These are phyloP conservation scores for Thoreauomyces humboldtii DNA, from an alignment of 192 early-diverging fungal species.

Conservation along the genomic window DNA sequence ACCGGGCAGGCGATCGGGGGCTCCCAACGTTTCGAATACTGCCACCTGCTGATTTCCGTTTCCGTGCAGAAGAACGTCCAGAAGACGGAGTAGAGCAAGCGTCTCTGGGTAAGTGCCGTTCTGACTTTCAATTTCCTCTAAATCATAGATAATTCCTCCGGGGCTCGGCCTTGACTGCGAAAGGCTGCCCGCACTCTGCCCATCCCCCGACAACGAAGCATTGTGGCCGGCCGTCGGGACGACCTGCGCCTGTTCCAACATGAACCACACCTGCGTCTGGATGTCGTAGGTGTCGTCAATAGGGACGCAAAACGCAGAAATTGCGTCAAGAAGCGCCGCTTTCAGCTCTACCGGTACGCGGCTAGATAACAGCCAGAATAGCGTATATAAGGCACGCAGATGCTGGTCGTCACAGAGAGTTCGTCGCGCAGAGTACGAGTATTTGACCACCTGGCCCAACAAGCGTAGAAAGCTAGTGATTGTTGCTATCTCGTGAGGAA, in stretches of 20 bases:
- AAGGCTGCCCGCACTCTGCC: constrained; percentile 8
- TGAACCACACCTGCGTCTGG: constrained; percentile 71
- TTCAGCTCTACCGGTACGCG: constrained; percentile 76
- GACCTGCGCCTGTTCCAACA: constrained; percentile 73
- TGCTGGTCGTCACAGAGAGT: constrained; percentile 68
- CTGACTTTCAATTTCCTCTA: constrained; percentile 76
- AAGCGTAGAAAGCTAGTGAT: constrained; percentile 76
- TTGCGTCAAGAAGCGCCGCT: constrained; percentile 71
- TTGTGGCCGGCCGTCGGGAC: constrained; percentile 37
- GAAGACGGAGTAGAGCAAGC: constrained; percentile 73
- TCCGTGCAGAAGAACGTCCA: constrained; percentile 57
- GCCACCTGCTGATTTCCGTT: constrained; percentile 23
- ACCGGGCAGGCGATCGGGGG: constrained; percentile 66
- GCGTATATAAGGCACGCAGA: constrained; percentile 61
- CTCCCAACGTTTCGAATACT: constrained; percentile 65
- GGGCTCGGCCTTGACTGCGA: neutral
- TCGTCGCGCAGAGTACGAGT: constrained; percentile 67
- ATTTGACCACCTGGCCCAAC: constrained; percentile 71
- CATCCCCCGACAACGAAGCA: too few species aligned
- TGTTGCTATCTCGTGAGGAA: constrained; percentile 67
- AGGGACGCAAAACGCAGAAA: constrained; percentile 79
- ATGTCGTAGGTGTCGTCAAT: constrained; percentile 53
- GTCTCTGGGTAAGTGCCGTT: constrained; percentile 85
- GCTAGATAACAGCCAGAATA: constrained; percentile 81
- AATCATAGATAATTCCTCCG: constrained; percentile 69